phyloP scores from a whole-genome alignment of 768 basidiomycete species.

The Termitomyces eurrhizus region DNA sequence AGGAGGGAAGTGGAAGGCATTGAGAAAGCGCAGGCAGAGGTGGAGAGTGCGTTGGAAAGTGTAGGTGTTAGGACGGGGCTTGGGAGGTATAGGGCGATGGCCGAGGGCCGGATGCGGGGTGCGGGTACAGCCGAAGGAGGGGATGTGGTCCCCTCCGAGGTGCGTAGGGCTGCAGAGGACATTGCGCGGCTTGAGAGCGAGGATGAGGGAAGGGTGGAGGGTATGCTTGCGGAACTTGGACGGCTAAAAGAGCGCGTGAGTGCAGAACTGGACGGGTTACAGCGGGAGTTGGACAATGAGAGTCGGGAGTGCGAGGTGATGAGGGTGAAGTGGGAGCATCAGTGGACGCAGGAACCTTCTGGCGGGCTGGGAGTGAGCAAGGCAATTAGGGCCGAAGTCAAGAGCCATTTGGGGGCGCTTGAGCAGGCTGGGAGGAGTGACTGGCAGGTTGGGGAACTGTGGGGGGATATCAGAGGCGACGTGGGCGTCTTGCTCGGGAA shows the following conservation, averaged over 20 bases:
- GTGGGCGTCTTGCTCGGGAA: slow-evolving; percentile 48
- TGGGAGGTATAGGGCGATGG: slow-evolving; percentile 65
- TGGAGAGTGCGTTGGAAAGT: slow-evolving; percentile 73
- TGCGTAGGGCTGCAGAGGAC: slow-evolving; percentile 72
- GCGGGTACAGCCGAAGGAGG: slow-evolving; percentile 34
- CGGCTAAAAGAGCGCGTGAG: slow-evolving; percentile 55
- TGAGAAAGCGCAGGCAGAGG: slow-evolving; percentile 80
- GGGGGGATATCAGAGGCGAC: slow-evolving; percentile 67
- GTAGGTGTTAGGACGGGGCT: slow-evolving; percentile 75
- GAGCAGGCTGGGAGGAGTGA: slow-evolving; percentile 80
- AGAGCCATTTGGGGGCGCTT: slow-evolving; percentile 65
- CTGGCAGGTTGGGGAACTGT: slow-evolving; percentile 65
- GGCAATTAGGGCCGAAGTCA: slow-evolving; percentile 71
- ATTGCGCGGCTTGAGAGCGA: slow-evolving; percentile 71
- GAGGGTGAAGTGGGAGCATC: slow-evolving; percentile 83
- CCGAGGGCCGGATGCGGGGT: slow-evolving; percentile 57
- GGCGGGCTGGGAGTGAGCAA: slow-evolving; percentile 57
- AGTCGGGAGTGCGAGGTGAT: slow-evolving; percentile 83
- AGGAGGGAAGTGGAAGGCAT: slow-evolving; percentile 85
- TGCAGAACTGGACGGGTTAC: slow-evolving; percentile 57
- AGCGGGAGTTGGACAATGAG: slow-evolving; percentile 74
- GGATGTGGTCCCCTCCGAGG: slow-evolving; percentile 58
- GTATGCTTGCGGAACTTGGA: slow-evolving; percentile 54
- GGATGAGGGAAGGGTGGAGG: slow-evolving; percentile 63
- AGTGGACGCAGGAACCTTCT: slow-evolving; percentile 85